phyloP scores from a whole-genome alignment of 2,329 filamentous ascomycete genomes.

The Colletotrichum sp. region DNA sequence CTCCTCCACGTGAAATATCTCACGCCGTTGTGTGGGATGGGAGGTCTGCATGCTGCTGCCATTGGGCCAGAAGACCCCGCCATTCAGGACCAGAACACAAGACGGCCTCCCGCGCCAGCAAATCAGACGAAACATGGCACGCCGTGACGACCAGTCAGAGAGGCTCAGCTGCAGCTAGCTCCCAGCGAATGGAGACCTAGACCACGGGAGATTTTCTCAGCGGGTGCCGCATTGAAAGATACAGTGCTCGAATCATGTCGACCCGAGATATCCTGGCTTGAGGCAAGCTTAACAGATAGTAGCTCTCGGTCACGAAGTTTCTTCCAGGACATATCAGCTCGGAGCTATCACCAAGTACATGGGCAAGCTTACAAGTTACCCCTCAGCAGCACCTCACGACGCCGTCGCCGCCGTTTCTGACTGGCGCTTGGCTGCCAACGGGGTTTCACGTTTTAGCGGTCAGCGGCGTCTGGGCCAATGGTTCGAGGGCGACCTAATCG shows the following conservation, averaged over 20 bases:
- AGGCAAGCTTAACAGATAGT: neutral
- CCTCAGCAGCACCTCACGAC: neutral
- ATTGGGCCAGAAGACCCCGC: constrained; percentile 2
- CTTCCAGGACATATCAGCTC: neutral
- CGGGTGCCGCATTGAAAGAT: neutral
- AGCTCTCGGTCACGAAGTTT: neutral
- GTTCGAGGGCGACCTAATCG: constrained; percentile 5
- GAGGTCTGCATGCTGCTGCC: neutral
- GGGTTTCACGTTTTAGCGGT: constrained; percentile 23
- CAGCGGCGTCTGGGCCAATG: constrained; percentile 18
- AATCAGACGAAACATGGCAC: constrained; percentile 17
- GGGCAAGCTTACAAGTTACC: neutral
- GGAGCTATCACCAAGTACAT: neutral
- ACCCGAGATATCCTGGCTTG: neutral
- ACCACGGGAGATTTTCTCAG: neutral
- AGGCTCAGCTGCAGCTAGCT: constrained; percentile 1
- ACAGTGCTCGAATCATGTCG: constrained; percentile 11
- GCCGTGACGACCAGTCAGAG: neutral
- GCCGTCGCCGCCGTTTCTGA: neutral
- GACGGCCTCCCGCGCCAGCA: constrained; percentile 11
- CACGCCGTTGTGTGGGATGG: neutral
- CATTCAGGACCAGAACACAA: neutral
- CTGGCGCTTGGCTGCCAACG: constrained; percentile 12
- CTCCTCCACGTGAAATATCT: constrained; percentile 8
- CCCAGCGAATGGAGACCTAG: neutral